Base-by-base conservation (phyloP, 1,139 yeast species). In the Zygosaccharomyces sapae region DNA sequence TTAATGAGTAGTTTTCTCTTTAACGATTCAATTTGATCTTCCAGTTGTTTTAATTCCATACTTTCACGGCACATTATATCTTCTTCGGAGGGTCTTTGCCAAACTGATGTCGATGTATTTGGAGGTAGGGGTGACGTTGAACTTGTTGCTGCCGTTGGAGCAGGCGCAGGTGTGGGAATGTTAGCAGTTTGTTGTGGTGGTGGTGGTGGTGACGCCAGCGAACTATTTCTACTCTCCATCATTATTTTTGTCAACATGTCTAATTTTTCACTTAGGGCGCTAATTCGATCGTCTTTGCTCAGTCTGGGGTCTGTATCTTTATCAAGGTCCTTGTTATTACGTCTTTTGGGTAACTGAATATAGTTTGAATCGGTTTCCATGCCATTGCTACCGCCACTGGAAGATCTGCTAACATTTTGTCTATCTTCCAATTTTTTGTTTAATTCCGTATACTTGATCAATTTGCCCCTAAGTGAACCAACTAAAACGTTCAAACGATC, bases 11-110 rank as follows among this genome's bases (percentile, higher is more conserved):
- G 52, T 36, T 56, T 60, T 9, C 58, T 49, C 39, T 61, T 60
- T 22, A 59, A 51, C 5, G 55, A 50, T 30, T 58, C 61, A 6
- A 64, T 56, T 43, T 61, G 59, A 20, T 57, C 61, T 41, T 64
- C 66, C 38, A 64, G 45, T 29, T 50, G 51, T 45, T 57, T 58
- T 20, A 63, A 52, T 45, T 63, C 67, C n/a, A 50, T 47, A 19
- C 64, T 61, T 39, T 63, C 66, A 33, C 54, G 57, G 19, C 61
- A 48, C 50, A 62, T 45, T 5, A 62, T 59, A 41, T 62, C 68
- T 43, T 58, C 62, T 30, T 64, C 67, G 2, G 63, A 49, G 13
- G 61, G 61, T 6, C 43, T 36, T 10, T 18, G 29, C 24, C 40
- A 18, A 18, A 39, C 12, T 9, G 49, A 36, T 8, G 33, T 33